Evolutionary conservation across 352 stramenopile species (phyloP).

Genomic region (Peronosclerospora sorghi): DNA sequence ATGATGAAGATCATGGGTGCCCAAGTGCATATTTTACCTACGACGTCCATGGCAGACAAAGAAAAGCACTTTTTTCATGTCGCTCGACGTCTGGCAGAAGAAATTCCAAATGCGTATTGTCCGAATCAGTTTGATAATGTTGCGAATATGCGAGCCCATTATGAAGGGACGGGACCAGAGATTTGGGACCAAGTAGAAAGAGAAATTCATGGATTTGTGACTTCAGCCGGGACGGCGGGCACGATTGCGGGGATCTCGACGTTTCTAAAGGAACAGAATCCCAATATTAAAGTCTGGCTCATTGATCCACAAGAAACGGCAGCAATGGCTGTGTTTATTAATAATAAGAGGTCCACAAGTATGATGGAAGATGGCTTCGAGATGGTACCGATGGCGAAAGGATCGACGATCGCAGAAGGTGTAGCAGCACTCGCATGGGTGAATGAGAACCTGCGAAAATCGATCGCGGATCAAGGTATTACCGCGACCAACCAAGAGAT

Average conservation of each 20-base stretch:
- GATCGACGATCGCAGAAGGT: conserved; percentile 89
- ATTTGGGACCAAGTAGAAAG: conserved; percentile 84
- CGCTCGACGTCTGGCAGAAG: conserved; percentile 35
- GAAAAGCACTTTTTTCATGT: conserved; percentile 69
- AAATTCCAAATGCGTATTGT: conserved; percentile 28
- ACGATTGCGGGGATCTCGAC: conserved; percentile 88
- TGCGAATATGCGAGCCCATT: conserved; percentile 67
- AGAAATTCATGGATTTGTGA: conserved; percentile 86
- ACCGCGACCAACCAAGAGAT: conserved; percentile 88
- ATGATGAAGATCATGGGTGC: conserved; percentile 70
- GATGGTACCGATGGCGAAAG: conserved; percentile 73
- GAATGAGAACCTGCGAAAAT: conserved; percentile 86
- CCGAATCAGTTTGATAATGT: conserved; percentile 74
- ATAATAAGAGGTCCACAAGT: conserved; percentile 43
- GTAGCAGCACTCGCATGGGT: conserved; percentile 86
- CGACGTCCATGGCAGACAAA: conserved; percentile 49
- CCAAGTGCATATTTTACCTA: conserved; percentile 47
- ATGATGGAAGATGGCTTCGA: conserved; percentile 84
- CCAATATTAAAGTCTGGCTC: conserved; percentile 45
- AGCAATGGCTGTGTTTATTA: conserved; percentile 80
- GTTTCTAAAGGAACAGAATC: conserved; percentile 86
- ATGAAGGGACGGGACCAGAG: conserved; percentile 74
- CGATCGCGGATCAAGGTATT: conserved; percentile 86
- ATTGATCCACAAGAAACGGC: conserved; percentile 74
- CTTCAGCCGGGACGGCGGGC: conserved; percentile 85